Conservation (phyloP, 2,329 filamentous ascomycete genomes). For the Penicillium freii region DNA sequence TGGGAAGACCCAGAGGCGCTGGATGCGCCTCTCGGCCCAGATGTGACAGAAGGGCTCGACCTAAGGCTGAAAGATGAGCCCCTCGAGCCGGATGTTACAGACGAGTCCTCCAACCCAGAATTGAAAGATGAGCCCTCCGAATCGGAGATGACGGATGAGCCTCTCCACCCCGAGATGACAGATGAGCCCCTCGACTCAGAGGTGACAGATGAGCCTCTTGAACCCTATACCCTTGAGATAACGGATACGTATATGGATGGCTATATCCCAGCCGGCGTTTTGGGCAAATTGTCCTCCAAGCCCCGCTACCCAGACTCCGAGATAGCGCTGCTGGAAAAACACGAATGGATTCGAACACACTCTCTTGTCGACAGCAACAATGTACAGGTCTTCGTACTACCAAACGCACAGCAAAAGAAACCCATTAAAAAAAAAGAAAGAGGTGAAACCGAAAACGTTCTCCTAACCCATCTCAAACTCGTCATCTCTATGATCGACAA, state of each 20-base stretch:
- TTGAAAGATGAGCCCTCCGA: background rate
- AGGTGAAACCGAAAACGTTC: background rate
- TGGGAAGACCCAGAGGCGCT: background rate
- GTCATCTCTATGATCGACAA: conserved; percentile 43
- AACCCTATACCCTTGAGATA: background rate
- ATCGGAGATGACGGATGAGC: background rate
- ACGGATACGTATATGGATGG: background rate
- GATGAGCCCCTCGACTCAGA: background rate
- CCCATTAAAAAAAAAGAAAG: conserved; percentile 9
- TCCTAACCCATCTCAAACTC: conserved; percentile 21
- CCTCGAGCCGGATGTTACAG: background rate
- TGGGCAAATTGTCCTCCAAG: conserved; percentile 17
- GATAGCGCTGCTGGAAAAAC: conserved; percentile 29
- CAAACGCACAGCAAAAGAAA: conserved; percentile 34
- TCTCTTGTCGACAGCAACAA: conserved; percentile 19
- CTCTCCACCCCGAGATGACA: background rate
- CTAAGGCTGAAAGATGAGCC: background rate
- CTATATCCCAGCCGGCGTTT: conserved; percentile 33
- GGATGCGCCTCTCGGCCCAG: background rate
- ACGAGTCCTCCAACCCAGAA: background rate
- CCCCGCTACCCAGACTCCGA: conserved; percentile 22
- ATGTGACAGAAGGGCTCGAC: background rate
- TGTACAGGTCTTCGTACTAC: conserved; percentile 41
- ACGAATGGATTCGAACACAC: conserved; percentile 38
- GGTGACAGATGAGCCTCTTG: background rate